Conservation (phyloP, 352 stramenopile species). For the Achlya hypogyna region DNA sequence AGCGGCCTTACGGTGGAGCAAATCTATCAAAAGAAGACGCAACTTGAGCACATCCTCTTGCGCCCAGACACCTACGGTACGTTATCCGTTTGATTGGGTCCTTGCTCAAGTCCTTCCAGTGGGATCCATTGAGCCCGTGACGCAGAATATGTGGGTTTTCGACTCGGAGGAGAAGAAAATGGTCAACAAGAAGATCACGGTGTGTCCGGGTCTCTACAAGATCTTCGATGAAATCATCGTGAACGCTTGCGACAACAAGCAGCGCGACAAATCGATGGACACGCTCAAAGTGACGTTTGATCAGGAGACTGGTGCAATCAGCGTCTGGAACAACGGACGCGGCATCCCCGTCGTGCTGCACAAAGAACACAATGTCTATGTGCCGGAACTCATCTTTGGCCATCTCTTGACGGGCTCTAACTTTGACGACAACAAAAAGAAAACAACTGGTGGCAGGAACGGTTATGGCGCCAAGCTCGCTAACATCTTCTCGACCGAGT, state of each 20-base stretch:
- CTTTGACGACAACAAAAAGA: constrained; percentile 97
- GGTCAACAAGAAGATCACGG: constrained; percentile 87
- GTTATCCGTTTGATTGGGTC: constrained; percentile 18
- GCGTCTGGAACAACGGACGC: constrained; percentile 96
- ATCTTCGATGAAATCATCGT: constrained; percentile 99
- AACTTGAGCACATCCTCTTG: constrained; percentile 96
- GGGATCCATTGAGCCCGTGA: constrained; percentile 90
- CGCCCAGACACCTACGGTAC: constrained; percentile 96
- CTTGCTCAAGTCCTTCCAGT: constrained; percentile 40
- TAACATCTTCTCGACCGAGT: constrained; percentile 99
- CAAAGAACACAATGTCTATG: constrained; percentile 95
- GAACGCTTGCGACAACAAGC: constrained; percentile 99
- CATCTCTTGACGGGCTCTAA: constrained; percentile 98
- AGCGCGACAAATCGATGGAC: constrained; percentile 95
- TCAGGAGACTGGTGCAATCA: constrained; percentile 87
- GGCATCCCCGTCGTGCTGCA: constrained; percentile 96
- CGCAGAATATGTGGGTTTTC: constrained; percentile 89
- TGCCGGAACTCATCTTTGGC: constrained; percentile 98
- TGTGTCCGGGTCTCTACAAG: constrained; percentile 95
- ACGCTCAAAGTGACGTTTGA: constrained; percentile 93
- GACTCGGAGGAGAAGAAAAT: constrained; percentile 88
- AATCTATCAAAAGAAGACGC: constrained; percentile 98
- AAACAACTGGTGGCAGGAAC: constrained; percentile 91
- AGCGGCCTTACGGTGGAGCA: constrained; percentile 53
- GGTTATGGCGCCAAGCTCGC: constrained; percentile 98